These are phyloP conservation scores for Secale cereale DNA, from an alignment of 176 grass and related monocot genomes.

Conservation along the genomic window DNA sequence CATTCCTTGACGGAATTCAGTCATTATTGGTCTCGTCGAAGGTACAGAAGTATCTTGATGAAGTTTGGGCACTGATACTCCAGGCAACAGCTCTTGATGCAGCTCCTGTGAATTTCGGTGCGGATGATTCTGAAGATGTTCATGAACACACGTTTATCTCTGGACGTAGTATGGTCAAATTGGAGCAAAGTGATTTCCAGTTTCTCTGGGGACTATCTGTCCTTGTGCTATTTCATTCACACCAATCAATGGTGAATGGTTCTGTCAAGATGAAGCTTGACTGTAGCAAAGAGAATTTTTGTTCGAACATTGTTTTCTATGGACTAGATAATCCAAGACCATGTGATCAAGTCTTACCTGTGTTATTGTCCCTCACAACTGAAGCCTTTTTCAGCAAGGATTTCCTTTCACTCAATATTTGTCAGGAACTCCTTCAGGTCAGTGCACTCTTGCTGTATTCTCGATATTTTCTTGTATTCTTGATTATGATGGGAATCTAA, in stretches of 20 bases:
- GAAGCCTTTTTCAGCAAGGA: conserved; percentile 71
- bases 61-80: conserved; percentile 82
- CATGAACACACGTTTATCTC: conserved; percentile 61
- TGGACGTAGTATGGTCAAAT: conserved; percentile 73
- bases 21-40: conserved; percentile 78
- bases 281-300: conserved; percentile 26
- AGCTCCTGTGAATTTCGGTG: conserved; percentile 51
- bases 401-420: conserved; percentile 62
- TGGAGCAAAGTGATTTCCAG: conserved; percentile 67
- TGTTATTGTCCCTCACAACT: conserved; percentile 65
- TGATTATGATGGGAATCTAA: neutral
- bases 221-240: conserved; percentile 66
- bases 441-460: conserved; percentile 17
- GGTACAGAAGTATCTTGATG: conserved; percentile 81
- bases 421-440: conserved; percentile 84
- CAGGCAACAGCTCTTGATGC: conserved; percentile 79
- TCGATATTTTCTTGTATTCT: conserved; percentile 9
- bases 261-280: conserved; percentile 42
- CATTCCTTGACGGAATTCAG: conserved; percentile 97
- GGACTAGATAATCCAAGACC: conserved; percentile 46
- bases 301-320: conserved; percentile 35
- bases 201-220: conserved; percentile 81
- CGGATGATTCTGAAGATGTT: conserved; percentile 33
- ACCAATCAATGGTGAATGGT: conserved; percentile 27
- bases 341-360: conserved; percentile 54